phyloP scores from a whole-genome alignment of 2,329 filamentous ascomycete genomes.

The Apiospora sp. region DNA sequence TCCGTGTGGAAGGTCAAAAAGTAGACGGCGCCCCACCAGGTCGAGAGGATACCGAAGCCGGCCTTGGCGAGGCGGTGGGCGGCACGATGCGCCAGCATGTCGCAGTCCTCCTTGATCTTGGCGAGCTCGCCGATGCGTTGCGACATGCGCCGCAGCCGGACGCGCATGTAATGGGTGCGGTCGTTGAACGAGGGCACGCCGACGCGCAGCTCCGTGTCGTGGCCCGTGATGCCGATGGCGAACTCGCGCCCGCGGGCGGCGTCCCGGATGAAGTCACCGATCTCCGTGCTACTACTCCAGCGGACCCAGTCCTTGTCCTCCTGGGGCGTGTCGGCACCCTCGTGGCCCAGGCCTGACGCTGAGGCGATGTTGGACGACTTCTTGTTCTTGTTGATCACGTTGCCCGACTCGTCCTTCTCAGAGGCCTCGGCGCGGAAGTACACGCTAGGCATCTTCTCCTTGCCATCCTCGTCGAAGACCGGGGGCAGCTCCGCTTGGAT shows the following conservation, averaged over 20 bases:
- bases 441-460: slow-evolving; percentile 76
- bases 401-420: slow-evolving; percentile 62
- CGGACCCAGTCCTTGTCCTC: slow-evolving; percentile 75
- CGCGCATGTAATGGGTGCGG: slow-evolving; percentile 86
- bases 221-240: slow-evolving; percentile 80
- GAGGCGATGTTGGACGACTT: slow-evolving; percentile 63
- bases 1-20: slow-evolving; percentile 75
- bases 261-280: slow-evolving; percentile 93
- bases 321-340: slow-evolving; percentile 53
- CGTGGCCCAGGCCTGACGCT: slow-evolving; percentile 74
- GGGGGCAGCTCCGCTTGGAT: slow-evolving; percentile 87
- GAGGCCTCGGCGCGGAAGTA: slow-evolving; percentile 83
- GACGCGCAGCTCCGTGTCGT: slow-evolving; percentile 71
- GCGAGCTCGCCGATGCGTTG: slow-evolving; percentile 73
- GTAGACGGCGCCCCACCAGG: slow-evolving; percentile 87
- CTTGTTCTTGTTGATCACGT: slow-evolving; percentile 40
- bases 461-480: slow-evolving; percentile 66
- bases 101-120: slow-evolving; percentile 82
- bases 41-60: slow-evolving; percentile 75
- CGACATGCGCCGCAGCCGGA: slow-evolving; percentile 76
- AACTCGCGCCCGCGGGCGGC: slow-evolving; percentile 87
- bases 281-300: slow-evolving; percentile 88
- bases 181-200: slow-evolving; percentile 89
- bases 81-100: slow-evolving; percentile 76
- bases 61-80: slow-evolving; percentile 82